These are phyloP conservation scores for Jackrogersella multiformis DNA, from an alignment of 495 filamentous ascomycete species.

Conservation along the genomic window DNA sequence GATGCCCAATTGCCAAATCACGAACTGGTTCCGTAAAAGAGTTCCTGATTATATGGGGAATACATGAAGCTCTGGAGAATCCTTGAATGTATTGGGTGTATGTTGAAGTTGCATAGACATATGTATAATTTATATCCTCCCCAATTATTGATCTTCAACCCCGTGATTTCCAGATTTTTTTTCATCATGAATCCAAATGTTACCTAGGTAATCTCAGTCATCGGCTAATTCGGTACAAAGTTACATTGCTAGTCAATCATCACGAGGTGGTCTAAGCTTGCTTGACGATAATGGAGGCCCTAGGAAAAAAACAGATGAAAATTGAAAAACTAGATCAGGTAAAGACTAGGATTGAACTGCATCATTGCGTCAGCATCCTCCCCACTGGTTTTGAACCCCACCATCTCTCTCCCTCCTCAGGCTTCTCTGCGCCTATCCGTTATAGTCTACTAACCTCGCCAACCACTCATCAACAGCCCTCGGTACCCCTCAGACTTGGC, in stretches of 20 bases:
- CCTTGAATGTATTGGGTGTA: too few relatives aligned
- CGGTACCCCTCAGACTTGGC: conserved; percentile 28
- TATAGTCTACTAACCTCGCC: conserved; percentile 27
- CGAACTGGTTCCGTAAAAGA: neutral
- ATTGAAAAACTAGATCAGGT: conserved; percentile 7
- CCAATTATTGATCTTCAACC: conserved; percentile 17
- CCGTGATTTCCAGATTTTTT: conserved; percentile 11
- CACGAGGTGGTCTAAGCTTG: conserved; percentile 27
- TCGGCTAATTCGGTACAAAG: conserved; percentile 22
- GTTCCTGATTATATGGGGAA: conserved; percentile 38
- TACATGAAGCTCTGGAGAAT: neutral
- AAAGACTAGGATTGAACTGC: conserved; percentile 29
- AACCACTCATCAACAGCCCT: conserved; percentile 13
- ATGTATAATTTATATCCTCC: neutral
- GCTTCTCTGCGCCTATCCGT: conserved; percentile 34
- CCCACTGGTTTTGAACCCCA: conserved; percentile 41
- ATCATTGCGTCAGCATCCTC: conserved; percentile 41
- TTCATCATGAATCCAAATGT: too few relatives aligned
- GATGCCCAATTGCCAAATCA: conserved; percentile 26
- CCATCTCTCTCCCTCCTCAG: conserved; percentile 26
- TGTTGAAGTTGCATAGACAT: neutral
- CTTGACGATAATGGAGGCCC: conserved; percentile 20
- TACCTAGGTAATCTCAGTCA: too few relatives aligned
- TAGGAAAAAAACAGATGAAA: too few relatives aligned
- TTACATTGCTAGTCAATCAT: conserved; percentile 9